Conservation (phyloP, 352 stramenopile species). For the Phytopythium chamaehyphon region DNA sequence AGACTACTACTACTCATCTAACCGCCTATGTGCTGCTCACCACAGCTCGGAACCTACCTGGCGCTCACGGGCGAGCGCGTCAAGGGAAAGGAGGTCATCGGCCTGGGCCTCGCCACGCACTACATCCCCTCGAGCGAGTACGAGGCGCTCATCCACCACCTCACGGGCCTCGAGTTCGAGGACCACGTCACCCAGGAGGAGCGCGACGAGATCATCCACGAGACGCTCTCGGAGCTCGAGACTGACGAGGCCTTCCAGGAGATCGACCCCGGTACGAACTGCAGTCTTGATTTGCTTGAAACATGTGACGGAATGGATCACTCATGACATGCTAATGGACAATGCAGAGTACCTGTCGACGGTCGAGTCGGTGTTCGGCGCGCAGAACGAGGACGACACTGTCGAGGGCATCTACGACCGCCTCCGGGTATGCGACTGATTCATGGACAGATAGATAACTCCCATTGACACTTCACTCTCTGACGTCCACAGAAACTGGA, state of each 20-base stretch:
- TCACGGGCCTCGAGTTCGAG: slow-evolving; percentile 78
- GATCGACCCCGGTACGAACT: slow-evolving; percentile 45
- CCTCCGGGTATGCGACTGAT: slow-evolving; percentile 16
- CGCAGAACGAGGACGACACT: slow-evolving; percentile 66
- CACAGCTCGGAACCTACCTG: slow-evolving; percentile 91
- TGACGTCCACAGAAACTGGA: slow-evolving; percentile 38
- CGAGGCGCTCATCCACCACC: slow-evolving; percentile 82
- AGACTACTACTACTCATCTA: too few relatives aligned
- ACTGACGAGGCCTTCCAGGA: slow-evolving; percentile 83
- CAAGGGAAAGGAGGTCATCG: slow-evolving; percentile 87
- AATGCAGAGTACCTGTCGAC: slow-evolving; percentile 57
- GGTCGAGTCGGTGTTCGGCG: slow-evolving; percentile 76
- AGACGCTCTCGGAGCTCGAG: slow-evolving; percentile 70
- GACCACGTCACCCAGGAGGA: slow-evolving; percentile 72
- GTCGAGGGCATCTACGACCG: slow-evolving; percentile 71
- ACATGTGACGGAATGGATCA: slow-evolving; percentile 5
- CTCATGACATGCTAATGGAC: slow-evolving; percentile 8
- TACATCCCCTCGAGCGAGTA: slow-evolving; percentile 90
- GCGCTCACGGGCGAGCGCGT: slow-evolving; percentile 93
- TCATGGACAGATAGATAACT: neutral
- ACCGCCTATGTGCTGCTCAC: neutral
- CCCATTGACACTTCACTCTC: slow-evolving; percentile 9
- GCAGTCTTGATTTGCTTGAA: too few relatives aligned
- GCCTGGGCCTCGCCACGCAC: slow-evolving; percentile 95
- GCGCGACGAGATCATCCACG: slow-evolving; percentile 83